These are phyloP conservation scores for Rhizophora mangle DNA, from an alignment of 345 rosid species.

Conservation along the genomic window DNA sequence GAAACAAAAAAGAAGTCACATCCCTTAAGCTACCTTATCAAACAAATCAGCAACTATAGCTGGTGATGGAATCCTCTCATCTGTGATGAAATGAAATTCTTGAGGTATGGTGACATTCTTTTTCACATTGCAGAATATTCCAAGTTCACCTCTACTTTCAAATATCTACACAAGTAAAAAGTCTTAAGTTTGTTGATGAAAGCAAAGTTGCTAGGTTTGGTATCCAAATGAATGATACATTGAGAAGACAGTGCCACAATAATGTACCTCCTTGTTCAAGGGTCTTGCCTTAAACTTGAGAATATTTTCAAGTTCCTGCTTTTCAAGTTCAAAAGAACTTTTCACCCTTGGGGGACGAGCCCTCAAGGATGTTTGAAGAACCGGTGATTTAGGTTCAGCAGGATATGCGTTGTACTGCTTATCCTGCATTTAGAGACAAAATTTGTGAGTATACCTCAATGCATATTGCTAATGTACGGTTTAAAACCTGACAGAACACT, in stretches of 20 bases:
- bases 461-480: neutral
- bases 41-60: constrained; percentile 59
- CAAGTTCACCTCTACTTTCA: constrained; percentile 92
- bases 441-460: constrained; percentile 3
- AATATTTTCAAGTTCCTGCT: constrained; percentile 78
- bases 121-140: constrained; percentile 69
- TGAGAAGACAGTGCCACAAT: too few species aligned
- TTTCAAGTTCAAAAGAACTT: constrained; percentile 71
- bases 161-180: constrained; percentile 53
- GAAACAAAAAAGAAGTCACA: too few species aligned
- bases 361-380: constrained; percentile 78
- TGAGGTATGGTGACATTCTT: constrained; percentile 74
- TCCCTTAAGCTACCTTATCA: constrained; percentile 55
- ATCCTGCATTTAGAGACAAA: constrained; percentile 31
- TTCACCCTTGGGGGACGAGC: constrained; percentile 77
- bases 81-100: constrained; percentile 84
- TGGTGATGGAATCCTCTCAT: constrained; percentile 73
- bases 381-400: constrained; percentile 75
- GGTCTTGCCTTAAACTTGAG: constrained; percentile 96
- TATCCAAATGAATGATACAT: too few species aligned
- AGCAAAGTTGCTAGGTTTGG: neutral
- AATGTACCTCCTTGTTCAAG: constrained; percentile 76
- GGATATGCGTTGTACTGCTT: constrained; percentile 54
- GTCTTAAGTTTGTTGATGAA: neutral
- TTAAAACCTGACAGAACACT: constrained; percentile 55